A percentile compares a stretch with the other conserved stretches of the same genome.
Conservation (phyloP, 2,329 filamentous ascomycete species). For the Hymenoscyphus occultus region DNA sequence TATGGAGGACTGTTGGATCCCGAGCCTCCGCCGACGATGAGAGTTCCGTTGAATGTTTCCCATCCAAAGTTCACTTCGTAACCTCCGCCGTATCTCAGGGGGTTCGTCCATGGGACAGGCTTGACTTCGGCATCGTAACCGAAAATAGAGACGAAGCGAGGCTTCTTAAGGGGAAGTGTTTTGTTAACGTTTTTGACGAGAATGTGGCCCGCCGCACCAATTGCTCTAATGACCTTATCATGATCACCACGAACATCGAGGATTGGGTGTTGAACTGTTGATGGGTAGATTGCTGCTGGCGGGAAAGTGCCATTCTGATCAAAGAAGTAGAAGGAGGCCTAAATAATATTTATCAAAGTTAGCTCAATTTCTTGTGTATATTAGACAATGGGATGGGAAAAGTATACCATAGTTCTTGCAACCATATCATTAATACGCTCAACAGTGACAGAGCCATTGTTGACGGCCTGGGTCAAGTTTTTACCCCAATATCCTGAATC, state of each 20-base stretch:
- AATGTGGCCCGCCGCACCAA: conserved; percentile 56
- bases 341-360: background rate
- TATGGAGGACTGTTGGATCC: conserved; percentile 1
- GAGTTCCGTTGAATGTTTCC: conserved; percentile 30
- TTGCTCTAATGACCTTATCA: conserved; percentile 50
- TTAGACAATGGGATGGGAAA: background rate
- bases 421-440: conserved; percentile 62
- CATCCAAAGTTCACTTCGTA: conserved; percentile 42
- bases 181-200: conserved; percentile 70
- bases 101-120: conserved; percentile 6
- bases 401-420: conserved; percentile 54
- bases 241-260: conserved; percentile 69
- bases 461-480: conserved; percentile 46
- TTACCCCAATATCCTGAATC: conserved; percentile 7
- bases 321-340: conserved; percentile 23
- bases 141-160: conserved; percentile 55
- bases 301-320: conserved; percentile 8
- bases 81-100: background rate
- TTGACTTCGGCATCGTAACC: conserved; percentile 57
- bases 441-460: conserved; percentile 48
- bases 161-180: conserved; percentile 61
- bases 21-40: conserved; percentile 5
- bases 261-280: conserved; percentile 8
- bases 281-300: conserved; percentile 42
- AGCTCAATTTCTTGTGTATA: background rate